Percentiles rank a stretch among this genome's conserved stretches.
phyloP scores from a whole-genome alignment of 2,329 filamentous ascomycete species.

The Penicillium occitanis region DNA sequence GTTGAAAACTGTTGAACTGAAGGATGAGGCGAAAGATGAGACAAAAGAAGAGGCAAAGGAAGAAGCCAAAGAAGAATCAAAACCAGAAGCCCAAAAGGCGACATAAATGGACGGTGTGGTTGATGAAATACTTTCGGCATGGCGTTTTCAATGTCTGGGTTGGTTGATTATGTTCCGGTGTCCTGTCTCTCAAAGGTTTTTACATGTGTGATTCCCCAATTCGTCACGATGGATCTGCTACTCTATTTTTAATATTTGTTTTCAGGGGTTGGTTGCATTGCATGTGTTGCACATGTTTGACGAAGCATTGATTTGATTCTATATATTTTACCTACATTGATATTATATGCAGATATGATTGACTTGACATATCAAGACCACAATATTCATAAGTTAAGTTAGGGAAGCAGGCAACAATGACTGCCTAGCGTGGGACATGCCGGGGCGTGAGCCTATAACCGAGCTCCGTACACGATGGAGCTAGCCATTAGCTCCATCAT shows the following conservation, averaged over 20 bases:
- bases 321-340: background rate
- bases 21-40: slow-evolving; percentile 29
- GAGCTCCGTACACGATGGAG: slow-evolving; percentile 4
- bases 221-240: background rate
- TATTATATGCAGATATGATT: background rate
- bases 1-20: slow-evolving; percentile 21
- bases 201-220: slow-evolving; percentile 13
- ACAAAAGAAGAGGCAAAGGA: background rate
- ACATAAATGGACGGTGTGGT: background rate
- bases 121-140: background rate
- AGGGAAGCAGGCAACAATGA: slow-evolving; percentile 8
- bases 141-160: slow-evolving; percentile 4
- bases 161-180: slow-evolving; percentile 1
- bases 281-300: background rate
- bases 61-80: background rate
- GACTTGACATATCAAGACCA: background rate
- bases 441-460: background rate
- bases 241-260: slow-evolving; percentile 10
- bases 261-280: background rate
- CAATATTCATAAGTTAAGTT: no score
- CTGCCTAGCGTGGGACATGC: background rate
- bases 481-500: background rate
- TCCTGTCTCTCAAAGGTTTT: background rate
- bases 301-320: background rate
- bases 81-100: background rate